phyloP scores from a whole-genome alignment of 305 asterid genomes.

The Fraxinus xanthoxyloides region DNA sequence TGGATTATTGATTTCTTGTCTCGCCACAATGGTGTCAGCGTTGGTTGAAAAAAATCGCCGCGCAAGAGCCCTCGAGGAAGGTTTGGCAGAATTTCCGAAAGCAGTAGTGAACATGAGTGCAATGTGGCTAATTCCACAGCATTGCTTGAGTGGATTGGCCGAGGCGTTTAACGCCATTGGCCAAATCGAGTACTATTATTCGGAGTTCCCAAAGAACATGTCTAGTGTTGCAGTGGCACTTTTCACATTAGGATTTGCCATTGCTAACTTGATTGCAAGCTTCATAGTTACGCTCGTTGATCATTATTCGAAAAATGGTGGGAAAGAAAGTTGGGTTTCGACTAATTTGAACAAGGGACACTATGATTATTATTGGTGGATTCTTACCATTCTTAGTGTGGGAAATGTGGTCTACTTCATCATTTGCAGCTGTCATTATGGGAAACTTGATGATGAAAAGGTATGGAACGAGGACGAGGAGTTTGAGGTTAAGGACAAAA shows the following conservation, averaged over 20 bases:
- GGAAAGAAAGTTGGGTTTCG: slow-evolving; percentile 55
- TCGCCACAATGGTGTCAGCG: slow-evolving; percentile 46
- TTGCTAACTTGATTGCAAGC: slow-evolving; percentile 56
- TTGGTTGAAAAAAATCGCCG: slow-evolving; percentile 55
- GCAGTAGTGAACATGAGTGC: slow-evolving; percentile 61
- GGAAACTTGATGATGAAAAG: slow-evolving; percentile 15
- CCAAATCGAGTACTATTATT: slow-evolving; percentile 57
- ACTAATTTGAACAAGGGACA: slow-evolving; percentile 59
- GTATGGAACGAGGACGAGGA: neutral
- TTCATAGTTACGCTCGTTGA: slow-evolving; percentile 41
- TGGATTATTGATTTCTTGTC: slow-evolving; percentile 56
- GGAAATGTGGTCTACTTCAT: slow-evolving; percentile 46
- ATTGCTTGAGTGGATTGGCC: slow-evolving; percentile 46
- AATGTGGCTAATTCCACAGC: slow-evolving; percentile 62
- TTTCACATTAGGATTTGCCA: slow-evolving; percentile 45
- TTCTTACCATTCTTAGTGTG: slow-evolving; percentile 39
- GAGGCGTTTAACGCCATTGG: slow-evolving; percentile 75
- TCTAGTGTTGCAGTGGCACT: slow-evolving; percentile 61
- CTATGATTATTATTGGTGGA: slow-evolving; percentile 74
- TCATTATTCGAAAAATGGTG: slow-evolving; percentile 33
- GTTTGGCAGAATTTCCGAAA: slow-evolving; percentile 34
- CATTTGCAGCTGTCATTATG: slow-evolving; percentile 34
- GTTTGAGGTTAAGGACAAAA: neutral
- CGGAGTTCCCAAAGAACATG: slow-evolving; percentile 68
- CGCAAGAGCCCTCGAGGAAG: slow-evolving; percentile 40